phyloP scores from a whole-genome alignment of 1,139 yeast species.

The Sugiyamaella japonica region DNA sequence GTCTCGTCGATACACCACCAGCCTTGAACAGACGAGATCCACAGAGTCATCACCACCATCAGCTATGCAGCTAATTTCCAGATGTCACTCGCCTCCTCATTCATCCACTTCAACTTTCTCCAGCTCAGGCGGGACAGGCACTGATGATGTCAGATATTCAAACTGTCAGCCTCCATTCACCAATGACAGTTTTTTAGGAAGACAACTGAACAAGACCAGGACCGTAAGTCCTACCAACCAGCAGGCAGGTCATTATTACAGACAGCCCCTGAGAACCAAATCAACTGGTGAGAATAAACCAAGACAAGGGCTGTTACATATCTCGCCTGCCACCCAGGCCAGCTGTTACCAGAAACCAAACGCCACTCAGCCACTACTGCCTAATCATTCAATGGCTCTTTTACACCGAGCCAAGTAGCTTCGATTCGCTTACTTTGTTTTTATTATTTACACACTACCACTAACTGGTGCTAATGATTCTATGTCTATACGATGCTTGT shows the following conservation, averaged over 20 bases:
- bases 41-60: background rate
- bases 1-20: constrained; percentile 2
- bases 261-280: constrained; percentile 2
- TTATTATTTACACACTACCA: background rate
- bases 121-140: background rate
- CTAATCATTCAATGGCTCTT: constrained; percentile 17
- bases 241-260: background rate
- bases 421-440: too few relatives aligned
- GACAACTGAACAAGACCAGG: background rate
- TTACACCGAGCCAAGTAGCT: constrained; percentile 7
- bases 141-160: background rate
- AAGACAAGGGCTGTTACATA: background rate
- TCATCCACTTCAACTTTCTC: constrained; percentile 14
- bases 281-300: background rate
- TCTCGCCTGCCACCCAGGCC: background rate
- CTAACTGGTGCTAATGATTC: background rate
- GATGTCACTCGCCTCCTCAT: constrained; percentile 12
- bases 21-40: background rate
- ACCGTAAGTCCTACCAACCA: background rate
- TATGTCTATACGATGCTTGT: background rate
- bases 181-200: constrained; percentile 3
- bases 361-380: background rate
- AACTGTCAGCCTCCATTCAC: constrained; percentile 2
- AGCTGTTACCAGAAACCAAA: constrained; percentile 3
- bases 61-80: background rate